Evolutionary conservation across 2,329 filamentous ascomycete species (phyloP), one percentile per base, ranked within the genome.

Genomic region (Botrytis sinoallii): DNA sequence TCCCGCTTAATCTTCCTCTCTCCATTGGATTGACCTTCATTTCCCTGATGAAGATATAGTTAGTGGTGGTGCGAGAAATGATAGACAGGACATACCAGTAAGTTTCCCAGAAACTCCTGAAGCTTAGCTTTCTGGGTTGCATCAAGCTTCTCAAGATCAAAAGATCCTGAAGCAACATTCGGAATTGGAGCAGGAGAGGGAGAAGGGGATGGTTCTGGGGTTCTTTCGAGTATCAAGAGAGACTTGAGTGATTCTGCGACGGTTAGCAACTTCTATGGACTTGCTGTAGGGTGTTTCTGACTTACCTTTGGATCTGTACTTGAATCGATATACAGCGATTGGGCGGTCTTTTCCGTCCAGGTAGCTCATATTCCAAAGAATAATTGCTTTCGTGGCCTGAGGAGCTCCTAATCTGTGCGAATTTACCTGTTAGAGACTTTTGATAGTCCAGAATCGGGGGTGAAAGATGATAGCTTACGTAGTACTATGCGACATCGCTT

Each of bases 331-430:
- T 6, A 73, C 4, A 3, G 65, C 65, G 35, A 73, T 22, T 4
- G 64, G 71, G 3, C 9, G 10, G 16, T 52, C 40, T 20, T 7
- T 0, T 40, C 71, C 64, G 4, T 73, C 71, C 10, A 44, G 2
- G 22, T 22, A n/a, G 3, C 16, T 4, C 46, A n/a, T 9, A 0
- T 0, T 1, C 2, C 1, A 44, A 3, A 1, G 0, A 22, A 0
- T 1, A 20, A 0, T 0, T 3, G 35, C 18, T 7, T 12, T 44
- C 9, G 7, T 25, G 12, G n/a, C 4, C 5, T 57, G 29, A 57
- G 61, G 18, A 18, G 48, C 25, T 8, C 61, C 70, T 32, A 72
- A 10, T 22, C 70, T 72, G 22, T 9, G 6, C 5, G 1, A 3
- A 22, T 57, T 20, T 8, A 59, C 0, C n/a, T 5, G 20, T 63